phyloP scores from a whole-genome alignment of 2,329 filamentous ascomycete genomes.

The Fonsecaea monophora region DNA sequence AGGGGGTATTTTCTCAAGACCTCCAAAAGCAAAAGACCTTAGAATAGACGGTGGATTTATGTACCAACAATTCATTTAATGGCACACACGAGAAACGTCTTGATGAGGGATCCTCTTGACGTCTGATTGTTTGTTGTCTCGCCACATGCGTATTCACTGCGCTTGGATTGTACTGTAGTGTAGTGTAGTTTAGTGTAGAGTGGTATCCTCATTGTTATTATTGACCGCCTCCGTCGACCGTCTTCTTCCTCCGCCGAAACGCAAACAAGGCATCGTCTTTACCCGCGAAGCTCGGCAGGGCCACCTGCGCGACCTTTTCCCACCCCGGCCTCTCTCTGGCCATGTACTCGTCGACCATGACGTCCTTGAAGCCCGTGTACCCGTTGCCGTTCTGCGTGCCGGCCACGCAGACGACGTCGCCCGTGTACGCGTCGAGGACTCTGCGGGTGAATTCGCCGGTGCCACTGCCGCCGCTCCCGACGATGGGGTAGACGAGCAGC shows the following conservation, averaged over 20 bases:
- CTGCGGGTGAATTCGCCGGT: constrained; percentile 66
- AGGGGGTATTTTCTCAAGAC: neutral
- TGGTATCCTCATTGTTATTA: neutral
- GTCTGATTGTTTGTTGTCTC: neutral
- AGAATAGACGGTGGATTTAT: constrained; percentile 24
- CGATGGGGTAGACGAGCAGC: constrained; percentile 75
- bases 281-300: constrained; percentile 75
- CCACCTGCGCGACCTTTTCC: constrained; percentile 67
- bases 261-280: constrained; percentile 79
- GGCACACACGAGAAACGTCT: constrained; percentile 13
- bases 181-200: too few relatives aligned
- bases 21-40: constrained; percentile 13
- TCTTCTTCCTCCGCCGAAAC: constrained; percentile 49
- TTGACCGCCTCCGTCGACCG: too few relatives aligned
- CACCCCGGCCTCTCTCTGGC: constrained; percentile 59
- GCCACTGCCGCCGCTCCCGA: constrained; percentile 64
- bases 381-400: constrained; percentile 78
- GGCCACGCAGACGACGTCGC: constrained; percentile 71
- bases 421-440: constrained; percentile 66
- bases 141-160: too few relatives aligned
- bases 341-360: constrained; percentile 72
- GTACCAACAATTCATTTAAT: constrained; percentile 33
- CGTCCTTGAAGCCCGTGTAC: constrained; percentile 71
- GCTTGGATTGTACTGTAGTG: too few relatives aligned
- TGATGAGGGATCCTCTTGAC: neutral